Evolutionary conservation across 2,329 filamentous ascomycete genomes (phyloP), one percentile per base, ranked within the genome.

Genomic region (Penicillium janthinellum): DNA sequence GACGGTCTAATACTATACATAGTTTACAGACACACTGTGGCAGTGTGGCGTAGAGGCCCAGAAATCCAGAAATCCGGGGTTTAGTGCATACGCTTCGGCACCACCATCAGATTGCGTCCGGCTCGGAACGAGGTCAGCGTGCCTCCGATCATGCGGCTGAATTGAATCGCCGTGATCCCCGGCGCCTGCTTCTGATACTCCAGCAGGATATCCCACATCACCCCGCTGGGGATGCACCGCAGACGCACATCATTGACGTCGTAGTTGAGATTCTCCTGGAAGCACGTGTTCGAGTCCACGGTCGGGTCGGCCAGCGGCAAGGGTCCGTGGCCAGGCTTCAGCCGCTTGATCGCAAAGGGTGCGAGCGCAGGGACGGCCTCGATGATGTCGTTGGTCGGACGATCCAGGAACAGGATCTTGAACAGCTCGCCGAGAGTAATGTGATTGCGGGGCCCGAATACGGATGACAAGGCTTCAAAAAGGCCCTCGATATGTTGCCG

Each of bases 161-260:
- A 62, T 20, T 68, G 61, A 17, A 67, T 37, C 6, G 58, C 49
- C 6, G 67, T 63, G 5, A 69, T 59, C 48, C 68, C 69, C 12
- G 63, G 56, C 4, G 71, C 65, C 54, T 68, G 68, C 7, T 68
- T 65, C 25, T 76, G 66, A 58, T 77, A 80, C 54, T 77, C 74
- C 12, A 75, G 17, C 6, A 70, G 64, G 28, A 79, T 64, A 37
- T 76, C 75, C 70, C 75, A 71, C 15, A 78, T 34, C 3, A 73
- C 70, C 2, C 60, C 57, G 3, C 64, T 45, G 0, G 75, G 70
- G 1, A 80, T 56, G 10, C 57, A 56, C 2, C 75, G 73, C 1
- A 73, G 37, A 17, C 72, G 70, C 14, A 74, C 59, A 11, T 68
- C 66, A 7, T 64, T 69, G 3, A 78, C 53, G 57, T 78, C 70